phyloP scores from a whole-genome alignment of 345 rosid species.

The Ceriops decandra region DNA sequence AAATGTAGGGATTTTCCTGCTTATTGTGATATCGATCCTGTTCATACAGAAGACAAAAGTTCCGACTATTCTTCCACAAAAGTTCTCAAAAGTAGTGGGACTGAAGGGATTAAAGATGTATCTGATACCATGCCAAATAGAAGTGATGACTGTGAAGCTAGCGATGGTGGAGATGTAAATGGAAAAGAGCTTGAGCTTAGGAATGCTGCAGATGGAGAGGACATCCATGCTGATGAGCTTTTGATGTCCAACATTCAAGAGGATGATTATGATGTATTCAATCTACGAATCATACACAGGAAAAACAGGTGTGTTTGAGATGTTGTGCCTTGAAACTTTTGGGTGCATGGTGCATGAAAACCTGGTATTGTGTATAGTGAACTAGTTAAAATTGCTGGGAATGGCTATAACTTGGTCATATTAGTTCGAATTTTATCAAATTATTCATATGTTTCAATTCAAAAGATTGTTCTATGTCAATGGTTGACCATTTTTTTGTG shows the following conservation, averaged over 20 bases:
- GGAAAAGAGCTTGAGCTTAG: constrained; percentile 32
- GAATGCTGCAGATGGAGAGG: constrained; percentile 35
- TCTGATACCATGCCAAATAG: constrained; percentile 17
- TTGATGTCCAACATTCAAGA: constrained; percentile 33
- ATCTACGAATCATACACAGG: constrained; percentile 81
- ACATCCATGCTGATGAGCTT: constrained; percentile 42
- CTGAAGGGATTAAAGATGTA: constrained; percentile 23
- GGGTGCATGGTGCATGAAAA: constrained; percentile 3
- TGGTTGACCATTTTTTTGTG: neutral
- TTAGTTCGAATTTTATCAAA: neutral
- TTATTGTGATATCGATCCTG: constrained; percentile 17
- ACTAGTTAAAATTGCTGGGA: constrained; percentile 3
- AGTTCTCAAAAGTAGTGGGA: constrained; percentile 17
- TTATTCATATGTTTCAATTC: neutral
- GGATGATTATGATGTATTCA: constrained; percentile 78
- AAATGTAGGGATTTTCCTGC: constrained; percentile 15
- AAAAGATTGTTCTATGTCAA: neutral
- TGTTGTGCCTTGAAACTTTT: constrained; percentile 2
- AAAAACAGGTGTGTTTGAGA: constrained; percentile 62
- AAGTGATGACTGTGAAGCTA: constrained; percentile 15
- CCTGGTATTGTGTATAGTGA: neutral
- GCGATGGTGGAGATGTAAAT: constrained; percentile 26
- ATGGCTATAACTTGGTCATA: neutral
- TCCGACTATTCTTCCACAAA: constrained; percentile 13
- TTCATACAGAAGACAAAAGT: constrained; percentile 8